Evolutionary conservation across 768 basidiomycete genomes (phyloP).

Genomic region (Trametes cinnabarina): DNA sequence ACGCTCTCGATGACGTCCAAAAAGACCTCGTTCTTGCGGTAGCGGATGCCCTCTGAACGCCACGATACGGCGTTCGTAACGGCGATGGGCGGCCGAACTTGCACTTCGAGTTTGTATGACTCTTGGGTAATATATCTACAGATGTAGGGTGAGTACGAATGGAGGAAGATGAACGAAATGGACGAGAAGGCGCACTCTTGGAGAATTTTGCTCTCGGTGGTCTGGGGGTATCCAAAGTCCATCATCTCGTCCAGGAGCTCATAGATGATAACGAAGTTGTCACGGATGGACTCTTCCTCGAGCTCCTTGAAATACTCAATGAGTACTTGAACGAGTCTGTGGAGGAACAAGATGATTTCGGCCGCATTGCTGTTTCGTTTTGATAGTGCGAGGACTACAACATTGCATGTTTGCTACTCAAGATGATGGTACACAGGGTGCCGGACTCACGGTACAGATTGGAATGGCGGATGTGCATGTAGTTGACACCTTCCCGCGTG

Average conservation of each 20-base stretch:
- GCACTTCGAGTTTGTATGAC: constrained; percentile 93
- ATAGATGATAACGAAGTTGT: constrained; percentile 99
- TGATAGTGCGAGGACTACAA: constrained; percentile 86
- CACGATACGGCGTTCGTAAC: constrained; percentile 99
- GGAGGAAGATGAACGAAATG: background rate
- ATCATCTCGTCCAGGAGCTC: constrained; percentile 99
- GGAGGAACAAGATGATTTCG: constrained; percentile 95
- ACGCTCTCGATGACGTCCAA: constrained; percentile 97
- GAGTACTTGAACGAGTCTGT: constrained; percentile 87
- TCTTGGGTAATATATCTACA: constrained; percentile 99
- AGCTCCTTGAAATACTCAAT: constrained; percentile 99
- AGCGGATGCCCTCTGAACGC: constrained; percentile 95
- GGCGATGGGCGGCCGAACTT: constrained; percentile 90
- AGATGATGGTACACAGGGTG: background rate
- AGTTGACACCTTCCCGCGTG: constrained; percentile 92
- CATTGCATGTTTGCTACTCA: background rate
- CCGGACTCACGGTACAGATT: constrained; percentile 92
- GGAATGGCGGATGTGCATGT: constrained; percentile 97
- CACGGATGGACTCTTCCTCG: constrained; percentile 97
- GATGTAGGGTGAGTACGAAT: too few species aligned
- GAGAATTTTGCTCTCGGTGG: constrained; percentile 97
- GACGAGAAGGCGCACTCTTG: constrained; percentile 67
- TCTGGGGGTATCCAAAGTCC: constrained; percentile 99
- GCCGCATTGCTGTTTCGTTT: constrained; percentile 95
- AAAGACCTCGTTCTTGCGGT: constrained; percentile 99